These are phyloP conservation scores for Cyclotella cryptica DNA, from an alignment of 108 stramenopile species.

Conservation along the genomic window DNA sequence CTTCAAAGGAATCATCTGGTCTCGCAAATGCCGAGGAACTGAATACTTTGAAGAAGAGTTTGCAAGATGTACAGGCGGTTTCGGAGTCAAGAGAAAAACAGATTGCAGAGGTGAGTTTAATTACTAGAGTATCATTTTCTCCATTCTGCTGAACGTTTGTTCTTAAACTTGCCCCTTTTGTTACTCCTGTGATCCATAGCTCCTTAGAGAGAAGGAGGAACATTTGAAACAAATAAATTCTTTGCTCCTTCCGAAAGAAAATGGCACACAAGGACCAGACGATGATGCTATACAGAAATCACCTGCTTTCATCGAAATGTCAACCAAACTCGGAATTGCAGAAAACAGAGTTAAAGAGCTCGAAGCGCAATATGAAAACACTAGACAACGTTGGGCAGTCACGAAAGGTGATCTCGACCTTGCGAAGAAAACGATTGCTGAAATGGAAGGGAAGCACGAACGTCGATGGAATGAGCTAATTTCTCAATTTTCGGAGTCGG, in stretches of 20 bases:
- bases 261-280: slow-evolving; percentile 21
- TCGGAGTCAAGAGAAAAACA: slow-evolving; percentile 65
- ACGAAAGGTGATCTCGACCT: slow-evolving; percentile 71
- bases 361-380: slow-evolving; percentile 43
- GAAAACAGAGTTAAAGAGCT: slow-evolving; percentile 54
- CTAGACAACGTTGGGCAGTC: slow-evolving; percentile 68
- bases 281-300: slow-evolving; percentile 61
- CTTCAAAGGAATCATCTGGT: slow-evolving; percentile 31
- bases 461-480: slow-evolving; percentile 79
- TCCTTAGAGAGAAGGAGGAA: slow-evolving; percentile 62
- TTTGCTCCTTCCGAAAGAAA: slow-evolving; percentile 52
- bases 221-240: slow-evolving; percentile 66
- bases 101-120: slow-evolving; percentile 71
- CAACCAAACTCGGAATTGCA: slow-evolving; percentile 57
- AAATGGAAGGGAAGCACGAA: slow-evolving; percentile 67
- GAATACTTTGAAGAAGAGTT: slow-evolving; percentile 58
- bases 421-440: slow-evolving; percentile 68
- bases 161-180: slow-evolving; percentile 2
- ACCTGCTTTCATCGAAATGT: slow-evolving; percentile 51
- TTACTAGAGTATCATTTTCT: slow-evolving; percentile 15
- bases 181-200: slow-evolving; percentile 32
- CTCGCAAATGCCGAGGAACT: slow-evolving; percentile 53
- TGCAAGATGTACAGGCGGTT: slow-evolving; percentile 67
- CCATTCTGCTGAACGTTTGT: background rate
- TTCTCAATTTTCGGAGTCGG: slow-evolving; percentile 48